A percentile compares a stretch with the other conserved stretches of the same genome.
phyloP scores from a whole-genome alignment of 1,139 yeast genomes.

The Magnusiomyces suaveolens region DNA sequence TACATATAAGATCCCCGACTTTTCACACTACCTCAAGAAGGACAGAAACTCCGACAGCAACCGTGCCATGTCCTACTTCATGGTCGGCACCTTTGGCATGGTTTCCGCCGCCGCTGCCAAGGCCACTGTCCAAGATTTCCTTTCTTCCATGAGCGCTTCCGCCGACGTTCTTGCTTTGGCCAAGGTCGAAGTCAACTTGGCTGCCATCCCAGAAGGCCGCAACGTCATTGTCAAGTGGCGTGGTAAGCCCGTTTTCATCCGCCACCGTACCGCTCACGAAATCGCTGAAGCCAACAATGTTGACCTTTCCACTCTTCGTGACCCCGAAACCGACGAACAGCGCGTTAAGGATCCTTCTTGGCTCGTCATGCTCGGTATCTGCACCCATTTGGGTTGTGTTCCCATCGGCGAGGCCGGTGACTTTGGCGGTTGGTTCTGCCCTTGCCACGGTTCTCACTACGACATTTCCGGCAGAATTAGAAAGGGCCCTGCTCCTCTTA shows the following conservation, averaged over 20 bases:
- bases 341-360: constrained; percentile 97
- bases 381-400: constrained; percentile 99
- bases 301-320: constrained; percentile 70
- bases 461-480: constrained; percentile 99
- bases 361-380: constrained; percentile 98
- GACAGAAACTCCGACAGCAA: constrained; percentile 56
- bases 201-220: constrained; percentile 94
- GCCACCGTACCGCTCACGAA: constrained; percentile 94
- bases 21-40: constrained; percentile 69
- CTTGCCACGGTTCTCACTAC: constrained; percentile 99
- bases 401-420: constrained; percentile 99
- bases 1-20: constrained; percentile 90
- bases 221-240: constrained; percentile 98
- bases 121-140: constrained; percentile 93
- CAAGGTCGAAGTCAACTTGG: constrained; percentile 93
- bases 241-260: constrained; percentile 98
- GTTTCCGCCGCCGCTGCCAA: constrained; percentile 95
- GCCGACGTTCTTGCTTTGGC: constrained; percentile 99
- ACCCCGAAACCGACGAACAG: constrained; percentile 86
- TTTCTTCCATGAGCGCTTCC: constrained; percentile 91
- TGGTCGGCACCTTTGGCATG: constrained; percentile 95
- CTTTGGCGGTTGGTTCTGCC: constrained; percentile 99
- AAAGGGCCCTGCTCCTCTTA: constrained; percentile 99
- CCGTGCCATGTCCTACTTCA: constrained; percentile 89
- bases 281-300: constrained; percentile 87